These are phyloP conservation scores for Lycium barbarum DNA, from an alignment of 257 asterid genomes.

Conservation along the genomic window DNA sequence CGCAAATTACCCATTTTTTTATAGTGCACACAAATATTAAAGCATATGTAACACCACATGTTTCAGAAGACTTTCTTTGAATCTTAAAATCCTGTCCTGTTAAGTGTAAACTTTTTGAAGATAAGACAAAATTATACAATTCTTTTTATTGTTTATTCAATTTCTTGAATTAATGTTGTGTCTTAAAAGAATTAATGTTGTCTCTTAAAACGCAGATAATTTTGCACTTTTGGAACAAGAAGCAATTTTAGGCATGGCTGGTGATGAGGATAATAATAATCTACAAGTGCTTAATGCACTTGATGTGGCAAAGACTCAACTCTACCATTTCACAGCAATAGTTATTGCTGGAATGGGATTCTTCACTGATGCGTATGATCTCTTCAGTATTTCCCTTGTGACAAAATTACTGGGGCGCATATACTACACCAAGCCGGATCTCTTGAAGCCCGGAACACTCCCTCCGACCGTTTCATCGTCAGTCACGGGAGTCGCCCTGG, in stretches of 20 bases:
- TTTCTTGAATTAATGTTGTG: not conserved
- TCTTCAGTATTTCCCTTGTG: slow-evolving; percentile 36
- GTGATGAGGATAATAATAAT: not conserved
- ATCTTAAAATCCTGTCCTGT: too few species aligned
- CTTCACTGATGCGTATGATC: slow-evolving; percentile 42
- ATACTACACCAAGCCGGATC: slow-evolving; percentile 31
- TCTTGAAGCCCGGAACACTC: slow-evolving; percentile 41
- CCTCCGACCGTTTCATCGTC: slow-evolving; percentile 31
- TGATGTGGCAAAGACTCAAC: slow-evolving; percentile 34
- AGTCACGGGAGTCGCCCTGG: slow-evolving; percentile 39
- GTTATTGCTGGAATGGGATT: slow-evolving; percentile 42
- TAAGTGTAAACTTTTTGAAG: not conserved
- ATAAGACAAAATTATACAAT: too few species aligned
- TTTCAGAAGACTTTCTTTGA: not conserved
- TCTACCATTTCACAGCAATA: slow-evolving; percentile 38
- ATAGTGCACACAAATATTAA: not conserved
- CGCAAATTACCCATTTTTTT: too few species aligned
- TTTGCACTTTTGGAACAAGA: not conserved
- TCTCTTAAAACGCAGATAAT: not conserved
- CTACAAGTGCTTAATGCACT: slow-evolving; percentile 22
- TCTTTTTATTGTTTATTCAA: too few species aligned
- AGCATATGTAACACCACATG: not conserved
- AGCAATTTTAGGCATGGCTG: not conserved
- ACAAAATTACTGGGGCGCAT: slow-evolving; percentile 41
- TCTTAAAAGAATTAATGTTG: not conserved